Conservation (phyloP, 2,329 filamentous ascomycete genomes). For the Exophiala viscosa region DNA sequence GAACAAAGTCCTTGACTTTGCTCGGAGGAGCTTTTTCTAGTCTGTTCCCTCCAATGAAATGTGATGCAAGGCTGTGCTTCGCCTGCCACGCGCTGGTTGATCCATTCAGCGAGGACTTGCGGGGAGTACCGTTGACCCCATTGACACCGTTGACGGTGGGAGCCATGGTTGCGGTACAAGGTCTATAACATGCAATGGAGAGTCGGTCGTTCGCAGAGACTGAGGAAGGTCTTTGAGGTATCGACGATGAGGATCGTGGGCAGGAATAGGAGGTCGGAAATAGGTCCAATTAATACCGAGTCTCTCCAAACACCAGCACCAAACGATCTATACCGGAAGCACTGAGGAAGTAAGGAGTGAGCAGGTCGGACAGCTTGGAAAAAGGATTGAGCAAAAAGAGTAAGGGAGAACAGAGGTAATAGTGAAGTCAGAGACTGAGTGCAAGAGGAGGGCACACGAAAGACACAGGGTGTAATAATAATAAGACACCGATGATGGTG, state of each 20-base stretch:
- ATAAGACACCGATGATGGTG: constrained; percentile 6
- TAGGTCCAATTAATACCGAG: constrained; percentile 25
- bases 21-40: constrained; percentile 76
- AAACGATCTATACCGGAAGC: constrained; percentile 16
- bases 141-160: constrained; percentile 26
- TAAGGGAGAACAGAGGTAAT: constrained; percentile 11
- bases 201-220: constrained; percentile 3
- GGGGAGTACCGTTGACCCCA: constrained; percentile 34
- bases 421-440: constrained; percentile 6
- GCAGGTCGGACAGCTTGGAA: constrained; percentile 12
- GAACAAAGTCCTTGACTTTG: constrained; percentile 94
- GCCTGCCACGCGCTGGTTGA: constrained; percentile 66
- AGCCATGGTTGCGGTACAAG: constrained; percentile 36
- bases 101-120: constrained; percentile 43
- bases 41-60: constrained; percentile 95
- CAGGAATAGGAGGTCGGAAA: constrained; percentile 25
- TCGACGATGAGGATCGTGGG: constrained; percentile 4
- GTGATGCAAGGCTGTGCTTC: constrained; percentile 76
- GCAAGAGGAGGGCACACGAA: constrained; percentile 3
- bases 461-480: constrained; percentile 17
- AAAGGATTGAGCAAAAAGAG: constrained; percentile 3
- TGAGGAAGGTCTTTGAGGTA: background rate
- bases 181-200: constrained; percentile 28
- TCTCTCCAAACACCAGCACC: constrained; percentile 14
- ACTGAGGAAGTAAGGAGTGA: constrained; percentile 19